Evolutionary conservation across 306 rosid genomes (phyloP).

Genomic region (Alnus glutinosa): DNA sequence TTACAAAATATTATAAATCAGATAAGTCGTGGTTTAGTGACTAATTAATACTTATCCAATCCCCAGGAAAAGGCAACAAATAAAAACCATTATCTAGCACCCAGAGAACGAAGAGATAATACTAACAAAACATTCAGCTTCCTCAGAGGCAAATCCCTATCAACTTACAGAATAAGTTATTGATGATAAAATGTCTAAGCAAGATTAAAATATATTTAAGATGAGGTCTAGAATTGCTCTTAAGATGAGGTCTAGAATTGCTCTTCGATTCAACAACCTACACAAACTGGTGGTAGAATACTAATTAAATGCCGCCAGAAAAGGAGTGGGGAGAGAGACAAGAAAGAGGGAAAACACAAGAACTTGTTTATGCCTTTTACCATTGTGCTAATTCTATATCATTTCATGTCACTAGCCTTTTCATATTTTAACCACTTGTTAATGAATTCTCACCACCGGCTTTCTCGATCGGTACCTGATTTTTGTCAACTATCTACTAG

Average conservation of each 20-base stretch:
- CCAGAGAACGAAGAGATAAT: not conserved
- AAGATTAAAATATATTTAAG: not conserved
- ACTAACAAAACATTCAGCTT: not conserved
- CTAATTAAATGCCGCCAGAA: slow-evolving; percentile 3
- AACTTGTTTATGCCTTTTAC: not conserved
- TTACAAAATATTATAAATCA: too few species aligned
- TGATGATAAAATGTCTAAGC: not conserved
- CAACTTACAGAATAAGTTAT: not conserved
- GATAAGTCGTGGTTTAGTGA: too few species aligned
- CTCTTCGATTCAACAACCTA: not conserved
- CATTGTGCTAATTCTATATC: not conserved
- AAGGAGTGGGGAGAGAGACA: not conserved
- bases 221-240: not conserved
- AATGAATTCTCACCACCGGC: not conserved
- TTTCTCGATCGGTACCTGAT: not conserved
- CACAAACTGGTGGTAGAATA: not conserved
- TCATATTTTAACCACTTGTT: not conserved
- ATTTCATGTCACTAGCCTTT: not conserved
- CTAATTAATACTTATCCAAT: not conserved
- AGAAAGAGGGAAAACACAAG: not conserved
- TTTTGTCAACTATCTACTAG: not conserved
- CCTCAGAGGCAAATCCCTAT: not conserved
- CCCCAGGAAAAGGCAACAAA: not conserved
- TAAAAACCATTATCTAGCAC: not conserved
- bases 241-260: slow-evolving; percentile 1